Conservation (phyloP, 306 rosid genomes). For the Quercus glauca region DNA sequence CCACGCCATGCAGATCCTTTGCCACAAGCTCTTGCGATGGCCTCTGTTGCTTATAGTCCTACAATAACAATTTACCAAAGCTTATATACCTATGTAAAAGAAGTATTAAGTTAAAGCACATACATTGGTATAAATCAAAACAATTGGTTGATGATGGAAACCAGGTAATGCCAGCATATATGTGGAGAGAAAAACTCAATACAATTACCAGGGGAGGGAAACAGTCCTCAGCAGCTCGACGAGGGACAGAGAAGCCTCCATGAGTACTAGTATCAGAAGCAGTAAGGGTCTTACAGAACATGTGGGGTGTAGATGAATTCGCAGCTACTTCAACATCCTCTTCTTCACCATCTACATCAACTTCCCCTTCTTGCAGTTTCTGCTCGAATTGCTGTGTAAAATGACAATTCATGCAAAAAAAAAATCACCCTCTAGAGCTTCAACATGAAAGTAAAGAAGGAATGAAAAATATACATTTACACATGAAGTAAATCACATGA, state of each 20-base stretch:
- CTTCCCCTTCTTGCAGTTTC: conserved; percentile 48
- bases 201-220: conserved; percentile 87
- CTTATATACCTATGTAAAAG: background rate
- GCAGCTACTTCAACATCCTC: conserved; percentile 63
- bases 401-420: conserved; percentile 20
- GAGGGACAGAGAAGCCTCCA: conserved; percentile 98
- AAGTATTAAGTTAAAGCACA: background rate
- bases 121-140: conserved; percentile 3
- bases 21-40: conserved; percentile 99
- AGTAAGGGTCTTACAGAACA: conserved; percentile 99
- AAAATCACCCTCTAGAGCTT: conserved; percentile 1
- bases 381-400: conserved; percentile 50
- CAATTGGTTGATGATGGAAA: background rate
- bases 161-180: background rate
- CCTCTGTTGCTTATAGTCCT: conserved; percentile 92
- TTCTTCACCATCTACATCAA: conserved; percentile 58
- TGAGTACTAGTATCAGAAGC: conserved; percentile 99
- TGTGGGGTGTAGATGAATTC: conserved; percentile 86
- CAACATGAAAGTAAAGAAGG: background rate
- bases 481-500: background rate
- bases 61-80: conserved; percentile 8
- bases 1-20: conserved; percentile 87
- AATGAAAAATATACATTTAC: background rate
- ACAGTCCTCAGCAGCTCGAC: conserved; percentile 99
- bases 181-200: background rate